Conservation (phyloP, 163 green algal species). For the Chlamydomonas reinhardtii region DNA sequence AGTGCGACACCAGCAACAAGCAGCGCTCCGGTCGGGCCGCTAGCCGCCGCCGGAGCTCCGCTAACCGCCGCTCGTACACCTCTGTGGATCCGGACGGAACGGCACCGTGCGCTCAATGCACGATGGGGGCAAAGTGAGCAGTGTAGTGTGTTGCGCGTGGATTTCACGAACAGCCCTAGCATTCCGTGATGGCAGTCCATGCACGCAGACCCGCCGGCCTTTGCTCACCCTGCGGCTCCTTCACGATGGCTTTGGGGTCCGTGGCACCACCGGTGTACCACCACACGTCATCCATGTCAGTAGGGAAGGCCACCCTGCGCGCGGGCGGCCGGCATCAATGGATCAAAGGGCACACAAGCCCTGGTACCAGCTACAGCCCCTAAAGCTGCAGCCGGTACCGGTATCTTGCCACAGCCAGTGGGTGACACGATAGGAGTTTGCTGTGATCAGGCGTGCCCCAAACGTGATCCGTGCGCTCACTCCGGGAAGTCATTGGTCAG, state of each 20-base stretch:
- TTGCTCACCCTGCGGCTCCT: constrained; percentile 20
- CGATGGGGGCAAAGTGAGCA: too few relatives aligned
- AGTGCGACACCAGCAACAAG: constrained; percentile 38
- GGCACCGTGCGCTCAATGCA: too few relatives aligned
- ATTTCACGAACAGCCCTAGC: too few relatives aligned
- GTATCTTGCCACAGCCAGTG: too few relatives aligned
- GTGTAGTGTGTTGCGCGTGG: too few relatives aligned
- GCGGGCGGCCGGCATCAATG: background rate
- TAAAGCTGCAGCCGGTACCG: too few relatives aligned
- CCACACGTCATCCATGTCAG: constrained; percentile 36
- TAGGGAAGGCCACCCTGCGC: constrained; percentile 17
- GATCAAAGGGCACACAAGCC: too few relatives aligned
- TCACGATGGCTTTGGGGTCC: background rate
- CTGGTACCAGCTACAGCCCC: too few relatives aligned
- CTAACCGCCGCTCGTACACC: constrained; percentile 15
- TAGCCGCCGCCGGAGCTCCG: background rate
- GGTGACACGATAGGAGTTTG: too few relatives aligned
- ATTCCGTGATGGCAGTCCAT: too few relatives aligned
- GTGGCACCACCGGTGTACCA: constrained; percentile 19
- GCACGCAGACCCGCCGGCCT: background rate
- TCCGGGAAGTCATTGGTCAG: constrained; percentile 4
- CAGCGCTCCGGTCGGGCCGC: background rate
- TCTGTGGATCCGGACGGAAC: too few relatives aligned
- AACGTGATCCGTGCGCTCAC: background rate
- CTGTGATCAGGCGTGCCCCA: too few relatives aligned